Percentiles rank a stretch among this genome's conserved stretches.
Conservation (phyloP, 805 yeast species). For the Suhomyces sp. region DNA sequence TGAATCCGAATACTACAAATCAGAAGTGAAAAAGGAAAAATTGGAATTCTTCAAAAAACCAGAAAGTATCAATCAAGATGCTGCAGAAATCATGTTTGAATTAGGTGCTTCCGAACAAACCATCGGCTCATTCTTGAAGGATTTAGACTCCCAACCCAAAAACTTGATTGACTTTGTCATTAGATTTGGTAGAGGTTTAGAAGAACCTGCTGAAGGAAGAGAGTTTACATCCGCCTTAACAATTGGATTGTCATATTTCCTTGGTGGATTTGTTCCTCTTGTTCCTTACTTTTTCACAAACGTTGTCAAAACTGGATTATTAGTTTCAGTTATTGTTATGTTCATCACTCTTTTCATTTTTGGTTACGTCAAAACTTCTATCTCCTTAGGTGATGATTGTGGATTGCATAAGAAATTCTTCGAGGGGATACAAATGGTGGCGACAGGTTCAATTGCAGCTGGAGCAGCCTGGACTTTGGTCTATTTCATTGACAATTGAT, state of each 20-base stretch:
- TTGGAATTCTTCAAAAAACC: conserved; percentile 63
- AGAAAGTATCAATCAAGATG: conserved; percentile 67
- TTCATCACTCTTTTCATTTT: conserved; percentile 78
- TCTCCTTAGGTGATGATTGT: conserved; percentile 80
- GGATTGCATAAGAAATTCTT: conserved; percentile 56
- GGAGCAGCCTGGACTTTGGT: conserved; percentile 96
- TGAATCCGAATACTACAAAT: conserved; percentile 72
- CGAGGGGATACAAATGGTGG: conserved; percentile 89
- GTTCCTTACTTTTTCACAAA: conserved; percentile 84
- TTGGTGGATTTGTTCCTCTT: conserved; percentile 91
- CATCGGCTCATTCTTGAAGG: conserved; percentile 68
- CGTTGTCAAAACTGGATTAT: conserved; percentile 74
- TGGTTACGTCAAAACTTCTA: conserved; percentile 81
- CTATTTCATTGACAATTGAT: conserved; percentile 56
- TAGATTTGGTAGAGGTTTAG: conserved; percentile 86
- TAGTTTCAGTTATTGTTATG: conserved; percentile 79
- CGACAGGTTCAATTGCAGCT: conserved; percentile 97
- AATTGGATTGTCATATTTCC: conserved; percentile 82
- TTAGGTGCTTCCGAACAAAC: conserved; percentile 74
- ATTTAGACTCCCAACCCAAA: conserved; percentile 75
- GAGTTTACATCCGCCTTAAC: conserved; percentile 86
- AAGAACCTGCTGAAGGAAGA: conserved; percentile 92
- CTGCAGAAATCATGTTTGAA: conserved; percentile 77
- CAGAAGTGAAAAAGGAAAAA: conserved; percentile 72
- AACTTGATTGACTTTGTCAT: conserved; percentile 83